These are phyloP conservation scores for Pichia cactophila DNA, from an alignment of 1,139 yeast species.

Conservation along the genomic window DNA sequence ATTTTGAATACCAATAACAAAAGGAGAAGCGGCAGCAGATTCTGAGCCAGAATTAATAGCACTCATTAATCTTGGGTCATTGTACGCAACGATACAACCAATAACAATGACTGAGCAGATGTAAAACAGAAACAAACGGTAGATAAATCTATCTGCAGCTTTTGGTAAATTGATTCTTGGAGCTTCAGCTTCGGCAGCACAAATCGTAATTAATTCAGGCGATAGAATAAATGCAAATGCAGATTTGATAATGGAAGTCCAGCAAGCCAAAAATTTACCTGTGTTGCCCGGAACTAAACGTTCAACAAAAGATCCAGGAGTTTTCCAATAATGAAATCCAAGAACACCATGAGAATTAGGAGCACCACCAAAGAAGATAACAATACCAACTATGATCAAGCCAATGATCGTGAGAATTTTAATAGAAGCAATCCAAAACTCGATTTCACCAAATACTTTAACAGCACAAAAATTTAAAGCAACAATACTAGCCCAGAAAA, in stretches of 20 bases:
- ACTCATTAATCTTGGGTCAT: constrained; percentile 31
- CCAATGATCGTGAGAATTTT: constrained; percentile 31
- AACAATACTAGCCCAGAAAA: constrained; percentile 37
- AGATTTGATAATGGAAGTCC: constrained; percentile 59
- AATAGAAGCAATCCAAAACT: constrained; percentile 45
- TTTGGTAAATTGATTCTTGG: constrained; percentile 42
- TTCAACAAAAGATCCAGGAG: constrained; percentile 48
- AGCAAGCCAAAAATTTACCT: constrained; percentile 45
- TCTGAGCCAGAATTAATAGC: constrained; percentile 25
- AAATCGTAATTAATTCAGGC: constrained; percentile 44
- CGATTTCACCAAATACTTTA: constrained; percentile 45
- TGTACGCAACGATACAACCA: constrained; percentile 38
- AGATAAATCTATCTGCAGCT: constrained; percentile 41
- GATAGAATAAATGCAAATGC: constrained; percentile 72
- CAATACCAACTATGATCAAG: constrained; percentile 30
- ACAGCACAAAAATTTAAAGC: constrained; percentile 40
- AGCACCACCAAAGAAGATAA: constrained; percentile 39
- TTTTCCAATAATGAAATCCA: constrained; percentile 59
- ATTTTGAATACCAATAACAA: constrained; percentile 39
- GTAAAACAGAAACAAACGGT: constrained; percentile 41
- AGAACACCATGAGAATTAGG: constrained; percentile 33
- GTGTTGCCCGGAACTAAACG: constrained; percentile 41
- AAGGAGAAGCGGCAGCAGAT: constrained; percentile 32
- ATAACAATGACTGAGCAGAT: constrained; percentile 37
- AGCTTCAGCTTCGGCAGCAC: constrained; percentile 39